These are phyloP conservation scores for Xylaria acuta DNA, from an alignment of 495 filamentous ascomycete genomes.

Conservation along the genomic window DNA sequence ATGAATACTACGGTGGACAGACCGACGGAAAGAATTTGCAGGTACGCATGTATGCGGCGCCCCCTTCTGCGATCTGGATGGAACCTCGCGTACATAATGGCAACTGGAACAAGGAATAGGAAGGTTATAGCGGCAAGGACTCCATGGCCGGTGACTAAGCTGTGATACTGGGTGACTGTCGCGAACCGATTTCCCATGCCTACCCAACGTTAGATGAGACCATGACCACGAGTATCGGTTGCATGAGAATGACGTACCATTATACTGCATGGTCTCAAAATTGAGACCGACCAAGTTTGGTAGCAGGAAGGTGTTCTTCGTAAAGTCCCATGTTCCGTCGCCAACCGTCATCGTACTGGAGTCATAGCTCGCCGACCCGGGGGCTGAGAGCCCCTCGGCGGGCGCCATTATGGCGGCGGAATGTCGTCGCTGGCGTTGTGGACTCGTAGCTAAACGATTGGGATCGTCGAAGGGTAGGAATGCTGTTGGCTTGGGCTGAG, in stretches of 20 bases:
- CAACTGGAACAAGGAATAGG: slow-evolving; percentile 78
- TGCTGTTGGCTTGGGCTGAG: background rate
- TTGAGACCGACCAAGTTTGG: slow-evolving; percentile 87
- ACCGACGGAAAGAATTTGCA: slow-evolving; percentile 79
- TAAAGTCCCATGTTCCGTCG: slow-evolving; percentile 89
- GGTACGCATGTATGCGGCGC: slow-evolving; percentile 77
- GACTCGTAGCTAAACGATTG: slow-evolving; percentile 2
- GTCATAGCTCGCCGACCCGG: slow-evolving; percentile 82
- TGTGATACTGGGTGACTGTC: slow-evolving; percentile 75
- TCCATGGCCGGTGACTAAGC: slow-evolving; percentile 81
- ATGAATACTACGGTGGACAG: slow-evolving; percentile 76
- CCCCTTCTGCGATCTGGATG: slow-evolving; percentile 68
- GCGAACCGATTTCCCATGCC: slow-evolving; percentile 93
- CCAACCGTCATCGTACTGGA: slow-evolving; percentile 86
- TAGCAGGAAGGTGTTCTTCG: slow-evolving; percentile 83
- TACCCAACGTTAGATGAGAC: slow-evolving; percentile 44
- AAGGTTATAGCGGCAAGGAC: slow-evolving; percentile 88
- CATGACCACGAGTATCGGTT: background rate
- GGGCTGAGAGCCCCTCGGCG: slow-evolving; percentile 65
- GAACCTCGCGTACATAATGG: slow-evolving; percentile 81
- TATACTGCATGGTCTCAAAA: slow-evolving; percentile 93
- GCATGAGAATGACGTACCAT: slow-evolving; percentile 66
- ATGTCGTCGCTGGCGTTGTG: slow-evolving; percentile 22
- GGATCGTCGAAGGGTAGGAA: slow-evolving; percentile 16
- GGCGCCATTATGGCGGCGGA: slow-evolving; percentile 56